Percentiles rank a stretch among this genome's conserved stretches.
These are phyloP conservation scores for Fusarium marasasianum DNA, from an alignment of 2,329 filamentous ascomycete genomes.

Conservation along the genomic window DNA sequence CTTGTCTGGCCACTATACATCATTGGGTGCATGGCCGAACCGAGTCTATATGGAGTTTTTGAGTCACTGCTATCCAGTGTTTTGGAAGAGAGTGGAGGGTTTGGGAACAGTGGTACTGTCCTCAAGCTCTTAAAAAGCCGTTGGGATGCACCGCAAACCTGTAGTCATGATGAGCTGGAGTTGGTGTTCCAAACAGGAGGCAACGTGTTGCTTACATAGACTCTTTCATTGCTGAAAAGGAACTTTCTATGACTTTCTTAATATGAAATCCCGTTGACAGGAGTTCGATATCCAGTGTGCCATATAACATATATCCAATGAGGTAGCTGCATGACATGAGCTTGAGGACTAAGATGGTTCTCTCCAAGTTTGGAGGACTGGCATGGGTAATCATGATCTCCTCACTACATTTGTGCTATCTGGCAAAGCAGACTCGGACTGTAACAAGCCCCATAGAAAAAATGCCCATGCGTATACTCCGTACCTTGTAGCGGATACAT, in stretches of 20 bases:
- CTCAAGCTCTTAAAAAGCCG: neutral
- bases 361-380: neutral
- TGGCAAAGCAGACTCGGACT: neutral
- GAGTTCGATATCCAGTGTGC: accelerated
- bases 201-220: neutral
- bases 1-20: neutral
- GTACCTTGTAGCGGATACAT: neutral
- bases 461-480: too few species aligned
- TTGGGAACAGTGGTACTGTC: neutral
- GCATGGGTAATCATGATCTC: neutral
- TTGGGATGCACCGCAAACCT: neutral
- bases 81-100: neutral
- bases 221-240: accelerated
- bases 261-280: too few species aligned
- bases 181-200: neutral
- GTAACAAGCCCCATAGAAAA: too few species aligned
- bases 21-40: neutral
- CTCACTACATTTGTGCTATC: too few species aligned
- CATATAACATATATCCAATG: too few species aligned
- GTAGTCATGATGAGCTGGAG: neutral
- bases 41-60: accelerated
- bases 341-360: accelerated
- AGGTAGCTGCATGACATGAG: too few species aligned
- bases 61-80: neutral
- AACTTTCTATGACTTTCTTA: too few species aligned